These are phyloP conservation scores for Fomes fomentarius DNA, from an alignment of 1,284 basidiomycete species.

Conservation along the genomic window DNA sequence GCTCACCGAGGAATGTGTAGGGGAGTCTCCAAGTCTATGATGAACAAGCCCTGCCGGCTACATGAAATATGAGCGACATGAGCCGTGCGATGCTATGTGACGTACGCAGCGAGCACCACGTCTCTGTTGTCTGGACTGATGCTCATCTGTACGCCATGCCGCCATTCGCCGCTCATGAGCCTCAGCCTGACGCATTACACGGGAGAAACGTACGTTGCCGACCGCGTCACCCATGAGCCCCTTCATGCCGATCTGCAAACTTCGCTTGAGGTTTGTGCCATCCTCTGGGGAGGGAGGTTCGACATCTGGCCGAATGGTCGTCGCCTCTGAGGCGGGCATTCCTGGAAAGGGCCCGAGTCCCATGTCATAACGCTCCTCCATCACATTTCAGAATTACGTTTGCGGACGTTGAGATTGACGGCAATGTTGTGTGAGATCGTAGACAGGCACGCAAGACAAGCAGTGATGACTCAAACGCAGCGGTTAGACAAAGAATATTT, in stretches of 20 bases:
- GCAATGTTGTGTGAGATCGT: slow-evolving; percentile 3
- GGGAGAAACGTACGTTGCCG: slow-evolving; percentile 65
- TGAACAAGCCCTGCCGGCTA: slow-evolving; percentile 92
- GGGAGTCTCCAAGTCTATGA: slow-evolving; percentile 91
- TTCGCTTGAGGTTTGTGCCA: slow-evolving; percentile 56
- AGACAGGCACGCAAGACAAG: no score
- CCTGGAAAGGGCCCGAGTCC: slow-evolving; percentile 15
- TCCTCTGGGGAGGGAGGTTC: slow-evolving; percentile 21
- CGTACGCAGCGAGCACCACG: slow-evolving; percentile 79
- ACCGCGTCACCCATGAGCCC: slow-evolving; percentile 78
- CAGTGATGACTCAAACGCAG: no score
- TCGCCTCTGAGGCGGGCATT: slow-evolving; percentile 18
- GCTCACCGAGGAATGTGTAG: slow-evolving; percentile 84
- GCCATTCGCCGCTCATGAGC: no score
- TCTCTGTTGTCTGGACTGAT: slow-evolving; percentile 81
- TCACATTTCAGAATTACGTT: slow-evolving; percentile 21
- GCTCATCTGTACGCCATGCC: slow-evolving; percentile 80
- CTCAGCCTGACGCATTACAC: no score
- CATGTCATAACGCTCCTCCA: slow-evolving; percentile 20
- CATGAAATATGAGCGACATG: background rate
- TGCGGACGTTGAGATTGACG: background rate
- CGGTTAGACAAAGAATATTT: no score
- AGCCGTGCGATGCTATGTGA: slow-evolving; percentile 6
- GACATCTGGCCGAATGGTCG: slow-evolving; percentile 20
- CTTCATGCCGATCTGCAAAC: slow-evolving; percentile 77